phyloP scores from a whole-genome alignment of 176 grass and related monocot genomes.

The Oryza meridionalis region DNA sequence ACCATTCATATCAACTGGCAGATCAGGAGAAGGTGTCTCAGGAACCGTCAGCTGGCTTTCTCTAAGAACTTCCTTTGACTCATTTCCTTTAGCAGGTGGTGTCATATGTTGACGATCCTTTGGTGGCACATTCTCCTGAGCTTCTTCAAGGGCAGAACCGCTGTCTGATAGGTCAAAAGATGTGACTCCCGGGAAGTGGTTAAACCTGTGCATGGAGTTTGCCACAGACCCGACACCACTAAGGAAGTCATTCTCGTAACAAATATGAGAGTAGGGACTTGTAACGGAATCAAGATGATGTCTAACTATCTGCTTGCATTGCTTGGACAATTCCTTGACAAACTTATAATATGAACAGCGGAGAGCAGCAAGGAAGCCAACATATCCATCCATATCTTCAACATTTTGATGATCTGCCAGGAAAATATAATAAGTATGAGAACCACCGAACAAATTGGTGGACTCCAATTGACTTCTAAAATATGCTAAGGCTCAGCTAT shows the following conservation, averaged over 20 bases:
- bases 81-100: slow-evolving; percentile 72
- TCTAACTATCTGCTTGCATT: slow-evolving; percentile 93
- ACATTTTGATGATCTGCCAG: slow-evolving; percentile 59
- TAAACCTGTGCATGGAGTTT: slow-evolving; percentile 62
- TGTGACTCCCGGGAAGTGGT: slow-evolving; percentile 56
- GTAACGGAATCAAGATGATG: slow-evolving; percentile 91
- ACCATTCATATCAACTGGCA: slow-evolving; percentile 64
- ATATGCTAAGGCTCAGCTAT: not conserved
- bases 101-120: slow-evolving; percentile 77
- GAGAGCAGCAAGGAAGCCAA: slow-evolving; percentile 92
- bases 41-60: slow-evolving; percentile 95
- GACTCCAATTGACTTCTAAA: not conserved
- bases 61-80: slow-evolving; percentile 68
- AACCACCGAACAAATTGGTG: slow-evolving; percentile 24
- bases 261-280: slow-evolving; percentile 87
- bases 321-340: slow-evolving; percentile 74
- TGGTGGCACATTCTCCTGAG: slow-evolving; percentile 87
- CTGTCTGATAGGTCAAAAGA: slow-evolving; percentile 80
- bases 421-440: slow-evolving; percentile 9
- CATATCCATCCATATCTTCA: slow-evolving; percentile 88
- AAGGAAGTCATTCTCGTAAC: slow-evolving; percentile 69
- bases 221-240: slow-evolving; percentile 47
- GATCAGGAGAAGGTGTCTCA: slow-evolving; percentile 98
- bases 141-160: slow-evolving; percentile 51
- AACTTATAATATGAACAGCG: slow-evolving; percentile 84